Evolutionary conservation across 768 basidiomycete genomes (phyloP), one percentile per base, ranked within the genome.

Genomic region (Xerocomellus dryophilus): DNA sequence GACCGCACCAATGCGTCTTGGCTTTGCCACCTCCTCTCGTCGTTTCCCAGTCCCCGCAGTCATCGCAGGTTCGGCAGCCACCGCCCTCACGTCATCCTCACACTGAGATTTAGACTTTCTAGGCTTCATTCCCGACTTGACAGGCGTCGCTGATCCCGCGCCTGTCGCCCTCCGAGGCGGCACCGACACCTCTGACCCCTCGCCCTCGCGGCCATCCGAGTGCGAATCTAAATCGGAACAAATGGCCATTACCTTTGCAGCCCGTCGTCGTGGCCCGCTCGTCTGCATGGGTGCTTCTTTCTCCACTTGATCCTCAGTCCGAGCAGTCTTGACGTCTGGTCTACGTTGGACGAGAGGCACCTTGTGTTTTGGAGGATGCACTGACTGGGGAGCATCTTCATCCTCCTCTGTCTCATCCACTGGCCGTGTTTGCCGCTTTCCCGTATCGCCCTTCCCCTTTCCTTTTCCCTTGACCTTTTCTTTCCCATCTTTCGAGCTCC

Each of bases 71-170:
- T 27, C 39, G 5, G 20, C 34, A 35, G 34, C 34, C 21, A 41
- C 21, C 31, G 39, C 47, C 32, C 35, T 41, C 20, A 29, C 45
- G 29, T 57, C 60, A 0, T 23, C 50, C 11, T 35, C 53, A 18
- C 35, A 45, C 10, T n/a, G 40, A 5, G 58, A 52, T 21, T 53
- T 53, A 3, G 64, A 58, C 18, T 43, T 61, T 7, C 60, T 61
- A 29, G 61, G 63, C 27, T 60, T 69, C 68, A 69, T 69, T 9
- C 61, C 61, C 2, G 63, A 63, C 36, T 59, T 67, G 48, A 69
- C 48, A 11, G 68, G 65, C 0, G 68, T 69, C 18, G 5, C 44
- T 5, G 53, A 48, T 8, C 23, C 50, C 8, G 31, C 14, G 12
- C 21, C 50, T 29, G 34, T 11, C 0, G 31, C 7, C 43, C 44